Base-by-base conservation (phyloP, 768 basidiomycete species). In the Collybiopsis confluens region DNA sequence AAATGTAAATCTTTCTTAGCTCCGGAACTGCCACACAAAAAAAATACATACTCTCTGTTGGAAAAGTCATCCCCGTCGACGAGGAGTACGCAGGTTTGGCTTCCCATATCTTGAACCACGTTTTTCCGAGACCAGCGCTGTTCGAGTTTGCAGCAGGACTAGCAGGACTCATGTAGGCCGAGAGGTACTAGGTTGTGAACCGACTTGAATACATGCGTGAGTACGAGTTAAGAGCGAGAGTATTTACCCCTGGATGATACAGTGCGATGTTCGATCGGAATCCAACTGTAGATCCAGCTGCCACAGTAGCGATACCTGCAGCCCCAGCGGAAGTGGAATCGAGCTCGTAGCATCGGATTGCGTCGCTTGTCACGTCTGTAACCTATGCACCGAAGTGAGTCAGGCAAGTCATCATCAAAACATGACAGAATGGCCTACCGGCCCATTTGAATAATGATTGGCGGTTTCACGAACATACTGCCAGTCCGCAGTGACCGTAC, bases 101-200 rank as follows among this genome's bases (percentile, higher is more conserved):
- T 59, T 77, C 68, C 68, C 71, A 74, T 45, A 75, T 68, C 65
- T 76, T 74, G 66, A 74, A 75, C 70, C 73, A 76, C 15, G 70
- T 74, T 54, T 65, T 68, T n/a, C 70, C 71, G 7, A 69, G 64
- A 7, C 73, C 76, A n/a, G 74, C 77, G 27, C 54, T 61, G 52
- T 65, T 65, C 38, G 68, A 71, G 54, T 71, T 70, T 43, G 68
- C 67, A 16, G 67, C 65, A 23, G 69, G 69, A 30, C 53, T 59
- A 3, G 70, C 70, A 8, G 65, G 48, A 8, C 60, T 65, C 66
- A 71, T 57, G 46, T 70, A 70, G 3, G 68, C 70, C 18, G 68
- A 70, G 55, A 68, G 65, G 42, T 66, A 71, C 67, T 66, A 36
- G 23, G 5, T 18, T 20, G 10, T 30, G 4, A 33, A 30, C 2